Percentiles rank a stretch among this genome's conserved stretches.
Conservation (phyloP, 2,329 filamentous ascomycete genomes). For the Tolypocladium tropicale region DNA sequence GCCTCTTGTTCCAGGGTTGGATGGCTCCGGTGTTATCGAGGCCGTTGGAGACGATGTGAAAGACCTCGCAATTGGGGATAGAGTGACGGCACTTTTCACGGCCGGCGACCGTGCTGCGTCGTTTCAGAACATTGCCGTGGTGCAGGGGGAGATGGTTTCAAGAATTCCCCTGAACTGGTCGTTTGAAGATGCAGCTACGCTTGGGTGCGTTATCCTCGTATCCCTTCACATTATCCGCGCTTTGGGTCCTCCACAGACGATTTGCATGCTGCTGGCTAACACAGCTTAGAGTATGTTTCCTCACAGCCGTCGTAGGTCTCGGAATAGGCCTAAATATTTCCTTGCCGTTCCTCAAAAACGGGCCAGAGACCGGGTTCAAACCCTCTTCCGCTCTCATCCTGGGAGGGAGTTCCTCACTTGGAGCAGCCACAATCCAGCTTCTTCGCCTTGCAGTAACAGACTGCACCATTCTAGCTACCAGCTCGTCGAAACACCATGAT, state of each 20-base stretch:
- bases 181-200: not conserved
- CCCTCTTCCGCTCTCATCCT: not conserved
- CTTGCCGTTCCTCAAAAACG: not conserved
- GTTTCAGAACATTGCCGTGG: not conserved
- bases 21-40: not conserved
- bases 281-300: not conserved
- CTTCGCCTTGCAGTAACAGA: not conserved
- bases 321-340: not conserved
- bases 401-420: not conserved
- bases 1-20: not conserved
- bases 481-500: not conserved
- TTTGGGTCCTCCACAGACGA: not conserved
- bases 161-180: not conserved
- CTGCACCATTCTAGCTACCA: not conserved
- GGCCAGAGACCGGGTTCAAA: not conserved
- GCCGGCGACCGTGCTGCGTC: not conserved
- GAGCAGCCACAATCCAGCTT: not conserved
- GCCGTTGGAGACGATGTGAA: not conserved
- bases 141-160: not conserved
- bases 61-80: not conserved
- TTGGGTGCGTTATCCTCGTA: not conserved
- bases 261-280: not conserved
- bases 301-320: not conserved
- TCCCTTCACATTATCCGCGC: not conserved
- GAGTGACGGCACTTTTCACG: not conserved